Conservation (phyloP, 225 moss, liverwort and hornwort species). For the Takakia lepidozioides region DNA sequence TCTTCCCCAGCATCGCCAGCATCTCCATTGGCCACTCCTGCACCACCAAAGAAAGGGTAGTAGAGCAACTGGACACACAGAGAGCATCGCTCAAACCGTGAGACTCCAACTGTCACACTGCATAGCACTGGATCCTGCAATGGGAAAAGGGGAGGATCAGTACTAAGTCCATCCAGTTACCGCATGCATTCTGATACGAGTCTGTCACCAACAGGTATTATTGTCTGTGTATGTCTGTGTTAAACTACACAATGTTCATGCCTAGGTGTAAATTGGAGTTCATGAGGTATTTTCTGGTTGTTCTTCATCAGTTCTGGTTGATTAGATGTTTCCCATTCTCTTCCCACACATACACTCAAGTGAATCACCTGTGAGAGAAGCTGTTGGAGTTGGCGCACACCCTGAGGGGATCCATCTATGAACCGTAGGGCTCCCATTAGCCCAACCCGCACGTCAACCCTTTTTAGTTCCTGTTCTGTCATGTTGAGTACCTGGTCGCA, state of each 20-base stretch:
- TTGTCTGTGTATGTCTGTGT: no score
- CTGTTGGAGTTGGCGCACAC: conserved; percentile 90
- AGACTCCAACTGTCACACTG: conserved; percentile 94
- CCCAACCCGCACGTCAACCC: conserved; percentile 89
- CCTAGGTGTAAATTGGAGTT: no score
- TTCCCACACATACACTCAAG: no score
- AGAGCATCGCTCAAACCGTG: conserved; percentile 90
- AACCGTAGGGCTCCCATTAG: conserved; percentile 81
- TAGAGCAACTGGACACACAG: conserved; percentile 83
- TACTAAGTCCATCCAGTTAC: no score
- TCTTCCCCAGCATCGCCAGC: conserved; percentile 64
- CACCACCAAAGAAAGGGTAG: conserved; percentile 90
- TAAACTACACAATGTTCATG: no score
- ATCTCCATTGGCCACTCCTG: conserved; percentile 50
- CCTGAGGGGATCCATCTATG: conserved; percentile 95
- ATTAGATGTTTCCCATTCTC: no score
- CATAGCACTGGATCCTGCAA: conserved; percentile 68
- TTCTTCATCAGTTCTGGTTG: no score
- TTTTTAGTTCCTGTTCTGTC: conserved; percentile 93
- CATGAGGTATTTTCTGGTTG: no score
- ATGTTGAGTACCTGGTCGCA: conserved; percentile 96
- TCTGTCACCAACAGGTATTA: no score
- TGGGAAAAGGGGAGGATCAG: neutral
- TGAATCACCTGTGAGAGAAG: conserved; percentile 78
- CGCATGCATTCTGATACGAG: no score